A percentile compares a stretch with the other conserved stretches of the same genome.
Conservation (phyloP, 2,329 filamentous ascomycete genomes). For the Fusarium neocosmosporiellum region DNA sequence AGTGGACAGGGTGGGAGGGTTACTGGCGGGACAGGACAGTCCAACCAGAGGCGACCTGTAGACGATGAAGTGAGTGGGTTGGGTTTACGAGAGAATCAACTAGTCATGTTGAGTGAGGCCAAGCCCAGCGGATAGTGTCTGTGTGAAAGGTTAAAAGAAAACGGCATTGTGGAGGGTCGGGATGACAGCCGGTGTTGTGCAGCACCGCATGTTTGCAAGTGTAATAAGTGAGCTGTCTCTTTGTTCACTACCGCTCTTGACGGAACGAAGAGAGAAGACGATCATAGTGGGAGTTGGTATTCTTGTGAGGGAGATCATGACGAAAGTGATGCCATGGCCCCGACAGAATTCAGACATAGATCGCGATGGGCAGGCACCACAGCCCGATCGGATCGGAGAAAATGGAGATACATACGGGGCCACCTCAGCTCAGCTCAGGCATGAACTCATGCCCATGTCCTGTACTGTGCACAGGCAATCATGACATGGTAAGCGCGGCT, state of each 20-base stretch:
- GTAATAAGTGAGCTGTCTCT: conserved; percentile 1
- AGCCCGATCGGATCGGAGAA: conserved; percentile 25
- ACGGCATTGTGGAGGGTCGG: conserved; percentile 15
- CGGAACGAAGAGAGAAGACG: neutral
- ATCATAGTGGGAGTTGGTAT: conserved; percentile 14
- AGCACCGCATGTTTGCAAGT: neutral
- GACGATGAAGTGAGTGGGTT: conserved; percentile 3
- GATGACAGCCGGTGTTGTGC: conserved; percentile 31
- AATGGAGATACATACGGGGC: conserved; percentile 8
- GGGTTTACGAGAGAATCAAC: conserved; percentile 7
- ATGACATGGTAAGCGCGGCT: conserved; percentile 8
- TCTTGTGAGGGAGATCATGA: conserved; percentile 27
- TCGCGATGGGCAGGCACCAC: conserved; percentile 20
- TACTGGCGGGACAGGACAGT: neutral
- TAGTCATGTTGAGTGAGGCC: conserved; percentile 22
- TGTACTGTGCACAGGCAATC: conserved; percentile 2
- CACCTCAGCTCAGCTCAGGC: neutral
- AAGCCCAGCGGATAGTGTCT: conserved; percentile 9
- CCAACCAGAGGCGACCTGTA: conserved; percentile 16
- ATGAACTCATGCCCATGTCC: conserved; percentile 12
- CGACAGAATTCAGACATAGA: neutral
- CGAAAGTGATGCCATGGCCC: conserved; percentile 14
- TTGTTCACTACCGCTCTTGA: neutral
- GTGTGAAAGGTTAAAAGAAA: conserved; percentile 24
- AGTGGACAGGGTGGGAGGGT: conserved; percentile 14